Percentiles rank a stretch among this genome's conserved stretches.
phyloP scores from a whole-genome alignment of 208 protist genomes.

The Trypanosoma rangeli region DNA sequence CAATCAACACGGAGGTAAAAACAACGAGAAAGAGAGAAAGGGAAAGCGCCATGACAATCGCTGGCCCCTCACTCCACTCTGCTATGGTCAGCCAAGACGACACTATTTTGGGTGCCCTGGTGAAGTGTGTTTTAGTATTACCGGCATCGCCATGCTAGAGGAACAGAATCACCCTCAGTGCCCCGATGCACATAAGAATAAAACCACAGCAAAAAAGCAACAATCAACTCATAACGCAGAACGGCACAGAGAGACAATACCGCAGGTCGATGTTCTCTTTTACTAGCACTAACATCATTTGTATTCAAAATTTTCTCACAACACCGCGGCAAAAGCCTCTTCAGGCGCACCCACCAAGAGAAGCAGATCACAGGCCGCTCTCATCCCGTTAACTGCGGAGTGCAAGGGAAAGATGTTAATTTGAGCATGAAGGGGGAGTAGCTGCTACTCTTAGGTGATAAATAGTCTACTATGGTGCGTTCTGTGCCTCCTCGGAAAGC shows the following conservation, averaged over 20 bases:
- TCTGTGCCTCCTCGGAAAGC: not conserved
- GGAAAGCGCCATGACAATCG: slow-evolving; percentile 27
- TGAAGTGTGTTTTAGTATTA: not conserved
- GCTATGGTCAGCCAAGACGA: not conserved
- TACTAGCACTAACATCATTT: not conserved
- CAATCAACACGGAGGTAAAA: slow-evolving; percentile 27
- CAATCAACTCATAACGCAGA: slow-evolving; percentile 18
- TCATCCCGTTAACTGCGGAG: not conserved
- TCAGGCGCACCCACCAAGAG: not conserved
- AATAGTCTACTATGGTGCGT: not conserved
- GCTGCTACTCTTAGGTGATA: not conserved
- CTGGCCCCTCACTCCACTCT: not conserved
- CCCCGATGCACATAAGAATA: slow-evolving; percentile 26
- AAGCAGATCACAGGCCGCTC: not conserved
- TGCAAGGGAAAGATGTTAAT: not conserved
- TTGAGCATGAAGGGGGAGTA: not conserved
- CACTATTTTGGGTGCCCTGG: not conserved
- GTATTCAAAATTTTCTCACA: not conserved
- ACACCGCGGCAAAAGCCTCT: not conserved
- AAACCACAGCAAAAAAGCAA: slow-evolving; percentile 28
- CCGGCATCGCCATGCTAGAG: slow-evolving; percentile 7
- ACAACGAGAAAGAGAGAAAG: slow-evolving; percentile 40
- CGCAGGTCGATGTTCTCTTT: not conserved
- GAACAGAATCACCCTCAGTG: slow-evolving; percentile 29
- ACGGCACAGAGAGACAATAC: not conserved